phyloP scores from a whole-genome alignment of 257 asterid species.

The Coffea eugenioides region DNA sequence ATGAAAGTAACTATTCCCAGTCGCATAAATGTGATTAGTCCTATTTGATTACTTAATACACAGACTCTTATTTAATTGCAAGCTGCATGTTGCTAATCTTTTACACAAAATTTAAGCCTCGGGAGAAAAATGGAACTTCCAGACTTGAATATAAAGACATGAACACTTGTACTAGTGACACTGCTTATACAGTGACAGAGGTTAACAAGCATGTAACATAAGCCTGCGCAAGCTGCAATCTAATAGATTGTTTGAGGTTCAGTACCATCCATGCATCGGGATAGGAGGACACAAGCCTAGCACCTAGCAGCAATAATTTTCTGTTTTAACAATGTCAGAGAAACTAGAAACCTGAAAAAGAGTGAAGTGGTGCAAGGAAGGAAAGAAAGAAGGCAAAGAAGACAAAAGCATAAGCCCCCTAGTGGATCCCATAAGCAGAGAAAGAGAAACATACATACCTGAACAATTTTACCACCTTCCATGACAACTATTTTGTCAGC shows the following conservation, averaged over 20 bases:
- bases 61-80: neutral
- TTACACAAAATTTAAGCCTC: neutral
- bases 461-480: slow-evolving; percentile 81
- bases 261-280: neutral
- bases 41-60: too few relatives aligned
- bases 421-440: neutral
- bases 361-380: neutral
- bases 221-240: neutral
- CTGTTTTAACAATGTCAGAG: too few relatives aligned
- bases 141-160: neutral
- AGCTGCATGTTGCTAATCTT: too few relatives aligned
- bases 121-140: neutral
- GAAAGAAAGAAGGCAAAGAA: neutral
- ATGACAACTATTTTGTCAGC: slow-evolving; percentile 85
- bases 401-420: neutral
- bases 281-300: neutral
- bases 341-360: neutral
- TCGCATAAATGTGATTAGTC: neutral
- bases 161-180: neutral
- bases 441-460: slow-evolving; percentile 45
- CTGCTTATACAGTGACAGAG: neutral
- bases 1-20: neutral
- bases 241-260: neutral
- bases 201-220: neutral
- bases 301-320: neutral